A percentile compares a stretch with the other conserved stretches of the same genome.
Conservation (phyloP, 208 protist genomes). For the Blastocrithidia nonstop region DNA sequence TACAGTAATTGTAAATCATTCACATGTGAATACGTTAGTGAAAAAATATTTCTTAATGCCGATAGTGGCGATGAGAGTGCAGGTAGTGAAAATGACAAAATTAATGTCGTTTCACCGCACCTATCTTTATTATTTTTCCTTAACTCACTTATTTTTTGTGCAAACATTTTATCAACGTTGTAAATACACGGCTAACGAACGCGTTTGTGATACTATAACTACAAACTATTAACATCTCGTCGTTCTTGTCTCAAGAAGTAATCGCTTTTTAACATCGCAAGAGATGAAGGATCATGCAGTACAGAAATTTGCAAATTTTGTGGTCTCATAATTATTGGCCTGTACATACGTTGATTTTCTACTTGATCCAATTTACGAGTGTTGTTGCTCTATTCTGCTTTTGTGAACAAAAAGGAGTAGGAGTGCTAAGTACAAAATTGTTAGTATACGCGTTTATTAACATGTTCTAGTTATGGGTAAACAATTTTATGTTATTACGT, state of each 20-base stretch:
- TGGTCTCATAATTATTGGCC: conserved; percentile 34
- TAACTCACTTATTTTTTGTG: conserved; percentile 28
- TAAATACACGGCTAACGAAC: conserved; percentile 60
- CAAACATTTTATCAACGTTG: conserved; percentile 69
- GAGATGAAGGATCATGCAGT: conserved; percentile 45
- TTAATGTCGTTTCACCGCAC: conserved; percentile 17
- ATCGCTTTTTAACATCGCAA: conserved; percentile 59
- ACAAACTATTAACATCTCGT: conserved; percentile 12
- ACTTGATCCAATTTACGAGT: neutral
- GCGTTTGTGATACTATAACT: conserved; percentile 23
- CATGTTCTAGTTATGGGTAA: conserved; percentile 6
- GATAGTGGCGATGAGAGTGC: conserved; percentile 29
- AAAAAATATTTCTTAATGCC: conserved; percentile 50
- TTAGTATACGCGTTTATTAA: conserved; percentile 10
- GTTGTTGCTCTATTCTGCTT: neutral
- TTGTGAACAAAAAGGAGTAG: conserved; percentile 9
- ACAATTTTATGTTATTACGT: neutral
- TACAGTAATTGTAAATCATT: conserved; percentile 33
- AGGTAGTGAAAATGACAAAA: conserved; percentile 36
- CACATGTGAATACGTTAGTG: conserved; percentile 39
- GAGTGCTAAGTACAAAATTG: conserved; percentile 12
- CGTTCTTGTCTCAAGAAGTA: conserved; percentile 57
- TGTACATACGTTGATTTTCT: conserved; percentile 10
- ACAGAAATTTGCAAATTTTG: conserved; percentile 23
- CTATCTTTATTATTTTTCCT: conserved; percentile 1